Evolutionary conservation across 1,284 basidiomycete species (phyloP).

Genomic region (Pyrrhoderma noxium): DNA sequence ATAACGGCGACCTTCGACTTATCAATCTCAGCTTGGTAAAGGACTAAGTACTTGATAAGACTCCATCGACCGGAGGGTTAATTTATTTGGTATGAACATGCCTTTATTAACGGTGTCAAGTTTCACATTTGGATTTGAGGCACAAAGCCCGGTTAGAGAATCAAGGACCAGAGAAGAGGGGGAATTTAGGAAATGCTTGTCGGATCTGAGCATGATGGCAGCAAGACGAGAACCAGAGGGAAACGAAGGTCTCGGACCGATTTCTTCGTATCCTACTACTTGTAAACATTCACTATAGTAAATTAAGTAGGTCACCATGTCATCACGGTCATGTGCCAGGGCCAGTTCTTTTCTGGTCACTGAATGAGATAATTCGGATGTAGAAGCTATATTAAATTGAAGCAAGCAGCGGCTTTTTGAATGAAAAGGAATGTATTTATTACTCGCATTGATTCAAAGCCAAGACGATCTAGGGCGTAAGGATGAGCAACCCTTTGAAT

Average conservation of each 20-base stretch:
- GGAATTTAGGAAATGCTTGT: slow-evolving; percentile 73
- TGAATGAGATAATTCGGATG: too few species aligned
- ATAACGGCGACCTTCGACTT: slow-evolving; percentile 71
- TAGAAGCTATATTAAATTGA: too few species aligned
- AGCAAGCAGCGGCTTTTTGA: too few species aligned
- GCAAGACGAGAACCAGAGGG: background rate
- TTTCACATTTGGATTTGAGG: slow-evolving; percentile 61
- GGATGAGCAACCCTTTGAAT: too few species aligned
- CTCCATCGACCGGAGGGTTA: too few species aligned
- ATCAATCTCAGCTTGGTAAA: slow-evolving; percentile 52
- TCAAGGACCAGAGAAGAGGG: slow-evolving; percentile 68
- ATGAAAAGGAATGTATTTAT: too few species aligned
- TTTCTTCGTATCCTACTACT: too few species aligned
- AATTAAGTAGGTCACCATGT: too few species aligned
- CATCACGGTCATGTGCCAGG: background rate
- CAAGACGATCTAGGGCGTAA: too few species aligned
- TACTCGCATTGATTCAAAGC: too few species aligned
- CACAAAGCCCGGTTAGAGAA: slow-evolving; percentile 66
- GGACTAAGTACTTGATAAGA: slow-evolving; percentile 45
- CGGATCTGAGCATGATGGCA: slow-evolving; percentile 23
- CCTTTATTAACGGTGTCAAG: slow-evolving; percentile 65
- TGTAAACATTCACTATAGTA: too few species aligned
- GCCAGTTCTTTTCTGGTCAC: too few species aligned
- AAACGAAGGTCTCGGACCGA: background rate
- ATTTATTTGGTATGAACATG: slow-evolving; percentile 23